A percentile compares a stretch with the other conserved stretches of the same genome.
Evolutionary conservation across 495 filamentous ascomycete genomes (phyloP).

Genomic region (Podospora fimiseda): DNA sequence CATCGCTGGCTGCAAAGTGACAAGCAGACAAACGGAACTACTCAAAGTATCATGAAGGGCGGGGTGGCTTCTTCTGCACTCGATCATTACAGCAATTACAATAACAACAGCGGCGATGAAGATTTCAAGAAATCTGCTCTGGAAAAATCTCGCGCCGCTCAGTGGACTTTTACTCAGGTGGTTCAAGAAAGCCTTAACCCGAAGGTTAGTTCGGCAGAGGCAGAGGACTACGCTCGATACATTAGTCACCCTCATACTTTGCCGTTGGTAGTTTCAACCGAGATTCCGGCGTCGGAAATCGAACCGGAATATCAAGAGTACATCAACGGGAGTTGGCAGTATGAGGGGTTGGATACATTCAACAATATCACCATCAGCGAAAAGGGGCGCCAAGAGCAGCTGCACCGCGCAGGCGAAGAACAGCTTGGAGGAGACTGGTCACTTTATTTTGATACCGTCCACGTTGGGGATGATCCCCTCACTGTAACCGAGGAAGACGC

Average conservation of each 20-base stretch:
- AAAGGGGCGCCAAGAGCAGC: background rate
- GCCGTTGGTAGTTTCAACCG: slow-evolving; percentile 75
- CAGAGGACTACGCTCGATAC: slow-evolving; percentile 84
- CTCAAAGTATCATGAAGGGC: slow-evolving; percentile 9
- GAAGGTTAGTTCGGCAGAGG: slow-evolving; percentile 63
- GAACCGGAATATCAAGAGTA: slow-evolving; percentile 71
- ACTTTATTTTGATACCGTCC: slow-evolving; percentile 69
- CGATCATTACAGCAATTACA: background rate
- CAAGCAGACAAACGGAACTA: slow-evolving; percentile 6
- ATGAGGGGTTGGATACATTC: slow-evolving; percentile 25
- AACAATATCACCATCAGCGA: no score
- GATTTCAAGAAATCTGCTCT: slow-evolving; percentile 29
- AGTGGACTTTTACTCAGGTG: slow-evolving; percentile 83
- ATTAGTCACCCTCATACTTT: slow-evolving; percentile 85
- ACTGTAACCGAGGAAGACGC: slow-evolving; percentile 82
- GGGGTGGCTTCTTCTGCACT: slow-evolving; percentile 1
- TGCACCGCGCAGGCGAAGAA: background rate
- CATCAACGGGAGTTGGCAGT: slow-evolving; percentile 50
- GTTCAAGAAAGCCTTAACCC: slow-evolving; percentile 75
- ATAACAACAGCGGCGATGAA: slow-evolving; percentile 5
- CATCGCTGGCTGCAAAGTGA: slow-evolving; percentile 48
- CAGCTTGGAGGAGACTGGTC: slow-evolving; percentile 59
- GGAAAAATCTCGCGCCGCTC: slow-evolving; percentile 64
- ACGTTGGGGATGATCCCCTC: slow-evolving; percentile 71
- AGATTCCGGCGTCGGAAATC: slow-evolving; percentile 40